These are phyloP conservation scores for Penicillium sp. DNA, from an alignment of 2,329 filamentous ascomycete genomes.

Conservation along the genomic window DNA sequence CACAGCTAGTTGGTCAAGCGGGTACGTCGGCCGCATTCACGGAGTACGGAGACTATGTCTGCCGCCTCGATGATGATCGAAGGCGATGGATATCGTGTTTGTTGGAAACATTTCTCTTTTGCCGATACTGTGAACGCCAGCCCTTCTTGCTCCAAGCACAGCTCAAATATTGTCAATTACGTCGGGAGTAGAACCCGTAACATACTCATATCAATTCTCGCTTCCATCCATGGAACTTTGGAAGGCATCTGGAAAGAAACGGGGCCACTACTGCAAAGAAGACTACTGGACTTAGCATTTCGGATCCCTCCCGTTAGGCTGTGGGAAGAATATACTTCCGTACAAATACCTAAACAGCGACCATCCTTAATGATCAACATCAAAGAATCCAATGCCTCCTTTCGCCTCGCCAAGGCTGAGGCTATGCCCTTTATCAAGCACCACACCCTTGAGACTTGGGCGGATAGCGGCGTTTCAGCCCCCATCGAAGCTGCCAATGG, in stretches of 20 bases:
- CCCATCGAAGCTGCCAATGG: slow-evolving; percentile 7
- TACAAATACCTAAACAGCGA: background rate
- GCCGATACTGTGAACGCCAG: background rate
- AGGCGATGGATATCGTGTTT: background rate
- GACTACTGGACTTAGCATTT: slow-evolving; percentile 3
- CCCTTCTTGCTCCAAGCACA: background rate
- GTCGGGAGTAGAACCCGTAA: background rate
- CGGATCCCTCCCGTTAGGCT: slow-evolving; percentile 7
- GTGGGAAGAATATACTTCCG: background rate
- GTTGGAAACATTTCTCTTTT: background rate
- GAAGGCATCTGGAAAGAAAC: slow-evolving; percentile 18
- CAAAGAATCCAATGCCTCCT: background rate
- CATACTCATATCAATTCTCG: slow-evolving; percentile 2
- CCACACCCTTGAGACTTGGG: slow-evolving; percentile 7
- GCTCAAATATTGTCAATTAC: slow-evolving; percentile 5
- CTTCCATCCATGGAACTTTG: slow-evolving; percentile 26
- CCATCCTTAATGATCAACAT: background rate
- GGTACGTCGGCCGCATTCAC: background rate
- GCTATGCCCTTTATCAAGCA: background rate
- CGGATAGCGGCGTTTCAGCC: slow-evolving; percentile 12
- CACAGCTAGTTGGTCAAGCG: no score
- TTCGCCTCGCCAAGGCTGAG: background rate
- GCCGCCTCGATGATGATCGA: background rate
- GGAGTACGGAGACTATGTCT: background rate
- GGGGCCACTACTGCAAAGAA: slow-evolving; percentile 17